Percentiles rank a stretch among this genome's conserved stretches.
Conservation (phyloP, 441 rosid genomes). For the Populus tomentosa region DNA sequence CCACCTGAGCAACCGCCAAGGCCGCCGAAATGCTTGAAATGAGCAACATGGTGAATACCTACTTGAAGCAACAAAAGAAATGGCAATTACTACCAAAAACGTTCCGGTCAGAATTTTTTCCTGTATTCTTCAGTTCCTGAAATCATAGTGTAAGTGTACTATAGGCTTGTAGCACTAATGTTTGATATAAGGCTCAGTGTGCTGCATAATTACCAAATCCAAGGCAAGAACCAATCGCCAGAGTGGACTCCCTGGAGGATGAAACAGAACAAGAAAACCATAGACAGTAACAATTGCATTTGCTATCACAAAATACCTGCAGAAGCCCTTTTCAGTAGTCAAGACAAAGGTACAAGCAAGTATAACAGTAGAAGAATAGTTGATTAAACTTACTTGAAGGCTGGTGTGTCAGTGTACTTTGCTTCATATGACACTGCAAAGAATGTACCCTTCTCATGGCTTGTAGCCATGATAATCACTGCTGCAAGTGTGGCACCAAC, state of each 20-base stretch:
- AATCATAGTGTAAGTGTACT: too few relatives aligned
- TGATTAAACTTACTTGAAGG: slow-evolving; percentile 50
- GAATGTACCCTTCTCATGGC: slow-evolving; percentile 42
- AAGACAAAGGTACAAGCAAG: neutral
- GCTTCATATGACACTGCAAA: slow-evolving; percentile 43
- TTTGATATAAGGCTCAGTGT: neutral
- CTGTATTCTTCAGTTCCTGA: neutral
- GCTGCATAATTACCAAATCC: slow-evolving; percentile 50
- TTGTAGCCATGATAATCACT: slow-evolving; percentile 59
- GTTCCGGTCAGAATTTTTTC: neutral
- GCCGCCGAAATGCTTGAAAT: slow-evolving; percentile 69
- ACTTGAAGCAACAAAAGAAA: neutral
- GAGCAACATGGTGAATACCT: slow-evolving; percentile 50
- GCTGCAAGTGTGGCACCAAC: slow-evolving; percentile 52
- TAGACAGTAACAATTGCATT: slow-evolving; percentile 30
- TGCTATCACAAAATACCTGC: slow-evolving; percentile 53
- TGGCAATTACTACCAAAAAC: too few relatives aligned
- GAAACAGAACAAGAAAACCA: slow-evolving; percentile 54
- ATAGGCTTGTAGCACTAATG: neutral
- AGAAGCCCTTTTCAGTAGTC: neutral
- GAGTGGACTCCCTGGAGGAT: slow-evolving; percentile 48
- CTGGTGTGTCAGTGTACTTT: slow-evolving; percentile 49
- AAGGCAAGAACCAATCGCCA: slow-evolving; percentile 52
- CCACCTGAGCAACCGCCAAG: slow-evolving; percentile 64
- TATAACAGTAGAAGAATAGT: neutral